These are phyloP conservation scores for Berkeleyomyces basicola DNA, from an alignment of 2,329 filamentous ascomycete genomes.

Conservation along the genomic window DNA sequence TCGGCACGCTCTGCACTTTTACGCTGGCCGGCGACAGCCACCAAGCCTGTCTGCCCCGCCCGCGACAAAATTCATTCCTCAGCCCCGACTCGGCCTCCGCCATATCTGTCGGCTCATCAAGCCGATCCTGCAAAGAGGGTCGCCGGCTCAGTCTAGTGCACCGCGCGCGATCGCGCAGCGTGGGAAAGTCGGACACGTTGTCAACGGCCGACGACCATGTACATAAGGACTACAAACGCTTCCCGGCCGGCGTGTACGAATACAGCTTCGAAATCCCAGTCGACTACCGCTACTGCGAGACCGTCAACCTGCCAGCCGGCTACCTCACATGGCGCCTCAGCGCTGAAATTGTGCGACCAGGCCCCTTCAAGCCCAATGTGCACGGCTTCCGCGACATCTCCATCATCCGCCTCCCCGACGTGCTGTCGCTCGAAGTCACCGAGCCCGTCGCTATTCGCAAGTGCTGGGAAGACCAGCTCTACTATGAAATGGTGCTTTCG, in stretches of 20 bases:
- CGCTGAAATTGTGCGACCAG: conserved; percentile 67
- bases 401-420: conserved; percentile 71
- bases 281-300: conserved; percentile 77
- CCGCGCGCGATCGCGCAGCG: conserved; percentile 68
- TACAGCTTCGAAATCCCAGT: conserved; percentile 74
- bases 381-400: conserved; percentile 67
- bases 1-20: conserved; percentile 46
- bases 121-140: background rate
- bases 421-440: conserved; percentile 75
- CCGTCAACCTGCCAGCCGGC: conserved; percentile 71
- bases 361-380: conserved; percentile 78
- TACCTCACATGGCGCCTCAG: conserved; percentile 80
- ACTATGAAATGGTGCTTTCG: conserved; percentile 92
- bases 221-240: conserved; percentile 67
- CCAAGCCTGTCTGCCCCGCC: background rate
- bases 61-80: background rate
- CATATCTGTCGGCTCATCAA: background rate
- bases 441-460: conserved; percentile 88
- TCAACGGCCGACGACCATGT: conserved; percentile 15
- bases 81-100: conserved; percentile 3
- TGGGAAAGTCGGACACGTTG: conserved; percentile 38
- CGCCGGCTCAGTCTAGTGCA: conserved; percentile 3
- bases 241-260: conserved; percentile 53
- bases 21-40: conserved; percentile 10
- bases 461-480: conserved; percentile 87